These are phyloP conservation scores for Coleophoma eucalyptorum DNA, from an alignment of 2,329 filamentous ascomycete genomes.

Conservation along the genomic window DNA sequence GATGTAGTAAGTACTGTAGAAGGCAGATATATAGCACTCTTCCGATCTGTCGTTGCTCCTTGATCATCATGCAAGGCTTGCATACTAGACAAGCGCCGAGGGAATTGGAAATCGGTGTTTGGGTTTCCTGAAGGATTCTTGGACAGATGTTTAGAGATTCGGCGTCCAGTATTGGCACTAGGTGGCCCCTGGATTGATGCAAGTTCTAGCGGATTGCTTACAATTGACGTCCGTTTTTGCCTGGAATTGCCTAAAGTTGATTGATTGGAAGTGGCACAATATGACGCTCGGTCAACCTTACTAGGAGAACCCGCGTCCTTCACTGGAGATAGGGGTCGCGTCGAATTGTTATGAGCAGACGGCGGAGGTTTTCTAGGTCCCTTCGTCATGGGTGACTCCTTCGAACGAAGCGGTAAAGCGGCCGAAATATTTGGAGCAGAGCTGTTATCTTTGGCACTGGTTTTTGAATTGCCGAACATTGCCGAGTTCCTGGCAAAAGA, in stretches of 20 bases:
- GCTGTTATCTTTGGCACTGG: not conserved
- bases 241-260: too few species aligned
- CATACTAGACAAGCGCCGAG: conserved; percentile 16
- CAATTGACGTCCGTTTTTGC: too few species aligned
- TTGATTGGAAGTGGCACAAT: not conserved
- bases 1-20: conserved; percentile 1
- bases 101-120: conserved; percentile 13
- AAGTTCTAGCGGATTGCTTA: conserved; percentile 1
- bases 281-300: not conserved
- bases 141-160: not conserved
- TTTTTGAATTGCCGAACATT: not conserved
- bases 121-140: conserved; percentile 5
- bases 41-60: not conserved
- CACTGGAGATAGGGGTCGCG: conserved; percentile 12
- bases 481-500: conserved; percentile 9
- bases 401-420: not conserved
- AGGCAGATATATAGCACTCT: conserved; percentile 1
- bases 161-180: not conserved
- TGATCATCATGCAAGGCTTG: not conserved
- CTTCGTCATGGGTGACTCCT: conserved; percentile 8
- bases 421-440: conserved; percentile 3
- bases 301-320: conserved; percentile 13
- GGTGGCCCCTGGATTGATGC: not conserved
- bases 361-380: conserved; percentile 11
- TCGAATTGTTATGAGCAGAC: conserved; percentile 9